Evolutionary conservation across 106 monocot species (phyloP).

Genomic region (Alisma plantagoaquatica): DNA sequence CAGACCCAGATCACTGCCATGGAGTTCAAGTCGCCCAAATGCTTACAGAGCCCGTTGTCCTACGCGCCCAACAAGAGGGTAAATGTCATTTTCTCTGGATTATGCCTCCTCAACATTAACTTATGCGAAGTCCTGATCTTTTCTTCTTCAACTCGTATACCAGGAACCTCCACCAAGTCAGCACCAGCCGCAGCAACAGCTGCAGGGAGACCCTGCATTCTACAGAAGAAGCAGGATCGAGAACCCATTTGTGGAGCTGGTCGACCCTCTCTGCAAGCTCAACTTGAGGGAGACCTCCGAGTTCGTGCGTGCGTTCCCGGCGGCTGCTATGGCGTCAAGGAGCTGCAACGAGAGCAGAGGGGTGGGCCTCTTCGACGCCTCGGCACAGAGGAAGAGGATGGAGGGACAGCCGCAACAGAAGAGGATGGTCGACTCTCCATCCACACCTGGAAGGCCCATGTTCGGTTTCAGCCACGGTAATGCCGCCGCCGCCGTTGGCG

Average conservation of each 20-base stretch:
- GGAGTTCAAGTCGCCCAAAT: constrained; percentile 21
- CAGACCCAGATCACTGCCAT: constrained; percentile 2
- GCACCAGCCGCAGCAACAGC: constrained; percentile 10
- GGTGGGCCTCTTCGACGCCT: constrained; percentile 7
- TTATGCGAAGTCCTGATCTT: not conserved
- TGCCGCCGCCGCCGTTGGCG: no score
- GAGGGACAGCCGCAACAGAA: constrained; percentile 11
- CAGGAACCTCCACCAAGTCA: not conserved
- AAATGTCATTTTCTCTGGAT: not conserved
- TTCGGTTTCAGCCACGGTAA: constrained; percentile 55
- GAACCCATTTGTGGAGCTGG: constrained; percentile 36
- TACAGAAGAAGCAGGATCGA: constrained; percentile 17
- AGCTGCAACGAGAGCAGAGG: constrained; percentile 17
- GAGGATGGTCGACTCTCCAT: constrained; percentile 50
- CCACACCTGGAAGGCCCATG: constrained; percentile 73
- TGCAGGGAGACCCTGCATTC: constrained; percentile 17
- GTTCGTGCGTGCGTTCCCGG: constrained; percentile 48
- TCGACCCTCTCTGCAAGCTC: constrained; percentile 64
- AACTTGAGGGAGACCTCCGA: constrained; percentile 76
- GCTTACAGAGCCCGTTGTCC: constrained; percentile 7
- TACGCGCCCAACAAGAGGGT: constrained; percentile 15
- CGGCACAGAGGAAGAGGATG: constrained; percentile 36
- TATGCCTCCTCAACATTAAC: not conserved
- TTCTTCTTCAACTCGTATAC: not conserved
- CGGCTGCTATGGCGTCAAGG: constrained; percentile 23